phyloP scores from a whole-genome alignment of 352 stramenopile genomes.

The Phytophthora multivora region DNA sequence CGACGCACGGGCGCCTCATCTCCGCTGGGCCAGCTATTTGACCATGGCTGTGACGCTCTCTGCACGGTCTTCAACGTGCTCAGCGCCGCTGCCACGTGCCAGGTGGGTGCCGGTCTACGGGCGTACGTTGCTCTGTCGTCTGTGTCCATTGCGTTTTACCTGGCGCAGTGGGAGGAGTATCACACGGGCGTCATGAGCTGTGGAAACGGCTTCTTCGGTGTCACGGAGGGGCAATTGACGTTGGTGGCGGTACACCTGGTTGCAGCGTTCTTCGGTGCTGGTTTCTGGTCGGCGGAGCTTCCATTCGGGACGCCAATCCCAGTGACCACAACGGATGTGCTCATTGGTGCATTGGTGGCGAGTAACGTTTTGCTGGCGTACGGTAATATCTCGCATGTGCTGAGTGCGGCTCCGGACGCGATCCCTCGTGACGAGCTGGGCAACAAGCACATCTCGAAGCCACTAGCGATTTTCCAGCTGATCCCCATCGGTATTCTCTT shows the following conservation, averaged over 20 bases:
- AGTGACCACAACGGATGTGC: slow-evolving; percentile 52
- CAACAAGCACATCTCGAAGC: slow-evolving; percentile 86
- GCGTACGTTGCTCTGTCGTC: slow-evolving; percentile 71
- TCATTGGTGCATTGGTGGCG: slow-evolving; percentile 59
- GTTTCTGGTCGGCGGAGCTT: slow-evolving; percentile 59
- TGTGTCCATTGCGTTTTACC: slow-evolving; percentile 83
- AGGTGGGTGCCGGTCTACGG: slow-evolving; percentile 48
- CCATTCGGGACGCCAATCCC: slow-evolving; percentile 24
- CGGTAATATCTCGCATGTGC: slow-evolving; percentile 79
- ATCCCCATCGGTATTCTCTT: slow-evolving; percentile 71
- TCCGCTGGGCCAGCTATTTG: slow-evolving; percentile 97
- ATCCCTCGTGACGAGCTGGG: slow-evolving; percentile 73
- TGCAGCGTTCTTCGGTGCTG: slow-evolving; percentile 58
- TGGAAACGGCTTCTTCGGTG: slow-evolving; percentile 82
- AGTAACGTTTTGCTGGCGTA: slow-evolving; percentile 83
- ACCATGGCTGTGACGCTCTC: slow-evolving; percentile 94
- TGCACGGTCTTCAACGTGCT: slow-evolving; percentile 85
- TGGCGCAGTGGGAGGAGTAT: slow-evolving; percentile 90
- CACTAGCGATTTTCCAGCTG: slow-evolving; percentile 76
- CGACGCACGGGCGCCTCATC: slow-evolving; percentile 93
- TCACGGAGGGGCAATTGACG: slow-evolving; percentile 84
- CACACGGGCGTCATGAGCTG: slow-evolving; percentile 91
- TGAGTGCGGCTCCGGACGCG: slow-evolving; percentile 50
- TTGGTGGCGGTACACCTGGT: slow-evolving; percentile 71
- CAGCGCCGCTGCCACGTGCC: slow-evolving; percentile 69